A percentile compares a stretch with the other conserved stretches of the same genome.
Evolutionary conservation across 768 basidiomycete genomes (phyloP).

Genomic region (Punctularia strigosozonata): DNA sequence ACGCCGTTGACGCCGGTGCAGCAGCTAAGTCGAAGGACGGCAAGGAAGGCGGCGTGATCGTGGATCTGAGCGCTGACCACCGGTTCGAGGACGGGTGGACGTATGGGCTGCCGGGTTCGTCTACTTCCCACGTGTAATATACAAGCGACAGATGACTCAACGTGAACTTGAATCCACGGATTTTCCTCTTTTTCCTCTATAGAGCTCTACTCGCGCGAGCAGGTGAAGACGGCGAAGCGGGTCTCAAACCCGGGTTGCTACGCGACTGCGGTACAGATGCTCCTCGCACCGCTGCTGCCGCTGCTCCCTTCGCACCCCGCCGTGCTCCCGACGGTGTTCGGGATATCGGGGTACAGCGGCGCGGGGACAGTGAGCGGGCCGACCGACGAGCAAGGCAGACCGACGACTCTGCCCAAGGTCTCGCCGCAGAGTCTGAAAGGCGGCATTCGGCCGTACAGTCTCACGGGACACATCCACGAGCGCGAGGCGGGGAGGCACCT

Average conservation of each 20-base stretch:
- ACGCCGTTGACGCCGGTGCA: conserved; percentile 81
- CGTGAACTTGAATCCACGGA: conserved; percentile 17
- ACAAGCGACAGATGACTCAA: conserved; percentile 14
- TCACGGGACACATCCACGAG: conserved; percentile 99
- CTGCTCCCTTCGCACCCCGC: conserved; percentile 46
- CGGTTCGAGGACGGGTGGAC: conserved; percentile 93
- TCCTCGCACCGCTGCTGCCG: conserved; percentile 79
- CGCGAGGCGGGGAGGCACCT: conserved; percentile 88
- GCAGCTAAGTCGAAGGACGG: conserved; percentile 48
- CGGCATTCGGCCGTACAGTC: conserved; percentile 72
- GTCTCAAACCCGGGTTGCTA: conserved; percentile 99
- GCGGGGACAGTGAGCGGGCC: conserved; percentile 75
- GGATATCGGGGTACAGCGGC: conserved; percentile 89
- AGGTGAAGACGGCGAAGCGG: conserved; percentile 59
- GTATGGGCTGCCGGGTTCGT: conserved; percentile 98
- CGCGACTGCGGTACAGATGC: conserved; percentile 84
- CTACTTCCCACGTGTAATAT: conserved; percentile 26
- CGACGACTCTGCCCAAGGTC: conserved; percentile 73
- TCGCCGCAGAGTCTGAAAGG: conserved; percentile 62
- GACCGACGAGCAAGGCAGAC: conserved; percentile 54
- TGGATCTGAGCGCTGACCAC: conserved; percentile 92
- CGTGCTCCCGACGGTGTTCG: conserved; percentile 83
- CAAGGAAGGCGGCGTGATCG: conserved; percentile 59
- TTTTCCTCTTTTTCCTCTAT: conserved; percentile 19
- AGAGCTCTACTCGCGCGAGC: conserved; percentile 82